These are phyloP conservation scores for Neurospora sp. DNA, from an alignment of 495 filamentous ascomycete genomes.

Conservation along the genomic window DNA sequence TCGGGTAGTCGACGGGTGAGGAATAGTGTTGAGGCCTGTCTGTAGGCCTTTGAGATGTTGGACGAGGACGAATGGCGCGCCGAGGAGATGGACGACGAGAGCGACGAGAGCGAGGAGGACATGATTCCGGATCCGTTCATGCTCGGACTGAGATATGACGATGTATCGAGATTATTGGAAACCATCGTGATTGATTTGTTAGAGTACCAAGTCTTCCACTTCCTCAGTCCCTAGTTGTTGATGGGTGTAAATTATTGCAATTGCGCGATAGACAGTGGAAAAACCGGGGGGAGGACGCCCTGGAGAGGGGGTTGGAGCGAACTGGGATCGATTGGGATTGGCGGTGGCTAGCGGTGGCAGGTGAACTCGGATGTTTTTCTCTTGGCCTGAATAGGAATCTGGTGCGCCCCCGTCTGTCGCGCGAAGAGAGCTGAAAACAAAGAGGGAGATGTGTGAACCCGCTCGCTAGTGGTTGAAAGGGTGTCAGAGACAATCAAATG, in stretches of 20 bases:
- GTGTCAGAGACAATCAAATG: background rate
- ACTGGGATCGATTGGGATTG: background rate
- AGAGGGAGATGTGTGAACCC: background rate
- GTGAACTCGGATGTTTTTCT: background rate
- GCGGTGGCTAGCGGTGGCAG: background rate
- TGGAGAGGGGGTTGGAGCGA: background rate
- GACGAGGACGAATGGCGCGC: conserved; percentile 43
- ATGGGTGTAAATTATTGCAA: background rate
- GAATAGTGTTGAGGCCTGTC: conserved; percentile 82
- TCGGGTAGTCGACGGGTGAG: conserved; percentile 85
- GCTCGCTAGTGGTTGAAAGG: background rate
- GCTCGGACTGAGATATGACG: conserved; percentile 8
- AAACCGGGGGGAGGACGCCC: background rate
- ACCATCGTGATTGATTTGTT: background rate
- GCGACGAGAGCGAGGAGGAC: conserved; percentile 36
- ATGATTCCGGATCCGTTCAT: conserved; percentile 19
- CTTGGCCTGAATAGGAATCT: background rate
- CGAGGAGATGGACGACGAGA: conserved; percentile 37
- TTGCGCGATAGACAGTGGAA: background rate
- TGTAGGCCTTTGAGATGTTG: conserved; percentile 74
- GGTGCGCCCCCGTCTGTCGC: background rate
- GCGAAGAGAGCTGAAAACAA: background rate
- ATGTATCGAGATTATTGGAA: background rate
- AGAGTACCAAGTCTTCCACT: background rate
- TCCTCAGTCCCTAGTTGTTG: background rate